Percentiles rank a stretch among this genome's conserved stretches.
Evolutionary conservation across 495 filamentous ascomycete genomes (phyloP).

Genomic region (Durotheca rogersii): DNA sequence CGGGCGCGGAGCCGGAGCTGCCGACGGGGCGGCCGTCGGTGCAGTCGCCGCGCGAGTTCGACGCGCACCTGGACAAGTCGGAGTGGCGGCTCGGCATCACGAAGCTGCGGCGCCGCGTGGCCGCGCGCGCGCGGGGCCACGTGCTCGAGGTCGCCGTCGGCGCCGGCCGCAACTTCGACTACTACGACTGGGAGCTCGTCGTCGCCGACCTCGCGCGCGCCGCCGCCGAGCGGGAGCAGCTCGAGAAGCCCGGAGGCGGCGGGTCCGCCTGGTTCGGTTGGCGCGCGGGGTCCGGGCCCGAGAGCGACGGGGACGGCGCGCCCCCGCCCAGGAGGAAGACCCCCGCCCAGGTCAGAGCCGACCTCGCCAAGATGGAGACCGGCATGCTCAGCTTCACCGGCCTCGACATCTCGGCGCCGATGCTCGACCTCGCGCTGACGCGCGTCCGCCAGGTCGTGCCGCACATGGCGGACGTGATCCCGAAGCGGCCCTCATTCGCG

Average conservation of each 20-base stretch:
- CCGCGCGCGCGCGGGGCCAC: conserved; percentile 65
- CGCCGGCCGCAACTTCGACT: conserved; percentile 83
- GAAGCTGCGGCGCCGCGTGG: conserved; percentile 60
- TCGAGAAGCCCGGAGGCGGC: too few relatives aligned
- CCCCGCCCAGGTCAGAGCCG: not conserved
- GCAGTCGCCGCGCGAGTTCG: conserved; percentile 57
- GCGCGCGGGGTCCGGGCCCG: too few relatives aligned
- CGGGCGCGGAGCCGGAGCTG: conserved; percentile 29
- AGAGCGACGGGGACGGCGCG: too few relatives aligned
- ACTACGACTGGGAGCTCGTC: conserved; percentile 59
- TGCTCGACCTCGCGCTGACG: conserved; percentile 46
- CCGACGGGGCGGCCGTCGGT: conserved; percentile 35
- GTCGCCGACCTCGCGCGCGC: conserved; percentile 17
- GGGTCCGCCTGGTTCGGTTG: conserved; percentile 20
- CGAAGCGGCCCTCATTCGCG: conserved; percentile 34
- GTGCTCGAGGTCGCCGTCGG: conserved; percentile 89
- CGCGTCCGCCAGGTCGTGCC: conserved; percentile 37
- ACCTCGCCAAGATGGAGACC: conserved; percentile 5
- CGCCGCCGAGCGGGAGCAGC: too few relatives aligned
- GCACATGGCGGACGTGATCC: conserved; percentile 31
- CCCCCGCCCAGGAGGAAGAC: too few relatives aligned
- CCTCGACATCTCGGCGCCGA: conserved; percentile 46
- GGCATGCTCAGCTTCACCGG: conserved; percentile 46
- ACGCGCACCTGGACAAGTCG: conserved; percentile 61
- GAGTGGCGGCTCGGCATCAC: conserved; percentile 68